Percentiles rank a stretch among this genome's conserved stretches.
Evolutionary conservation across 208 protist species (phyloP).

Genomic region (Crithidia bombi): DNA sequence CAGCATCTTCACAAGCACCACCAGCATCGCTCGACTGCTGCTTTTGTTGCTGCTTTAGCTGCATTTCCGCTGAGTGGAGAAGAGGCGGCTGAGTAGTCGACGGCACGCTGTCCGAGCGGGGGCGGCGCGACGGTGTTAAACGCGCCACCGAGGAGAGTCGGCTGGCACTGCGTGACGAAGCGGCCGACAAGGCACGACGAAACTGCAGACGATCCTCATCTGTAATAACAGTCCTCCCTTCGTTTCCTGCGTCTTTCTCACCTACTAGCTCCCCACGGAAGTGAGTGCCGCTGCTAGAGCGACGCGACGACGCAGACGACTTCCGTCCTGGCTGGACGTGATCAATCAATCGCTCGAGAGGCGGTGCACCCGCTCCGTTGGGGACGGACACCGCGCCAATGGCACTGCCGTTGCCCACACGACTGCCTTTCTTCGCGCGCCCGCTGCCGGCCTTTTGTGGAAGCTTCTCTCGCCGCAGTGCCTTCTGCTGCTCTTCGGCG

Average conservation of each 20-base stretch:
- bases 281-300: conserved; percentile 6
- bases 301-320: conserved; percentile 1
- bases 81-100: too few relatives aligned
- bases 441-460: too few relatives aligned
- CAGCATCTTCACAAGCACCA: too few relatives aligned
- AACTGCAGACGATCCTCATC: conserved; percentile 35
- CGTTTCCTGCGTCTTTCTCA: neutral
- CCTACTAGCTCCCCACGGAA: neutral
- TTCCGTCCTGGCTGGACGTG: conserved; percentile 19
- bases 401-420: neutral
- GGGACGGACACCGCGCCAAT: conserved; percentile 5
- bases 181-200: conserved; percentile 44
- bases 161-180: conserved; percentile 44
- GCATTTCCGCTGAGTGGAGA: too few relatives aligned
- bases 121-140: neutral
- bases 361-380: neutral
- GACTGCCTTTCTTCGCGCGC: too few relatives aligned
- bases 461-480: neutral
- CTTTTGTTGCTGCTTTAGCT: neutral
- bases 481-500: conserved; percentile 4
- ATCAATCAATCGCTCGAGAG: conserved; percentile 44
- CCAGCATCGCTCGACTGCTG: too few relatives aligned
- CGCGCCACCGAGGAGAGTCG: conserved; percentile 38
- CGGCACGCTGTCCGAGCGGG: neutral
- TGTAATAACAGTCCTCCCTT: neutral